Percentiles rank a stretch among this genome's conserved stretches.
phyloP scores from a whole-genome alignment of 1,284 basidiomycete genomes.

The Fomitiporia mediterranea region DNA sequence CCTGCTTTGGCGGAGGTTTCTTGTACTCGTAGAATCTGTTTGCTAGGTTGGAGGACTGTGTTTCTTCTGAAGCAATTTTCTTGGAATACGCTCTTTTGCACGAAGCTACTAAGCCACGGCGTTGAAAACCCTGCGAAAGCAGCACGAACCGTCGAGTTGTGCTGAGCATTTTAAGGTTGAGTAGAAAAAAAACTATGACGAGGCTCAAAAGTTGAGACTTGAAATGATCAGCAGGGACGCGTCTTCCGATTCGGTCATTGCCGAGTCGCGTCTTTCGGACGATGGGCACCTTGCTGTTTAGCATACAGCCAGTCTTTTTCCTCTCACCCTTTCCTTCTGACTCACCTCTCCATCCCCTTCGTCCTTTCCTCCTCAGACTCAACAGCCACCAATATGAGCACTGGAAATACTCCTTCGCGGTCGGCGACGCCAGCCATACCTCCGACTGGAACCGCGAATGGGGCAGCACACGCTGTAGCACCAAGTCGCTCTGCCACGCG shows the following conservation, averaged over 20 bases:
- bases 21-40: constrained; percentile 24
- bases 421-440: not conserved
- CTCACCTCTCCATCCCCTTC: not conserved
- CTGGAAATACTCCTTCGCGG: not conserved
- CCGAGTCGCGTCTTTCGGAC: not conserved
- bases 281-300: not conserved
- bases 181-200: not conserved
- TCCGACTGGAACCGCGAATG: not conserved
- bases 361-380: not conserved
- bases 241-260: not conserved
- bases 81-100: not conserved
- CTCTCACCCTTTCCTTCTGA: not conserved
- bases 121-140: not conserved
- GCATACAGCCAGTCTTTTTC: constrained; percentile 1
- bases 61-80: not conserved
- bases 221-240: no score
- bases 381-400: not conserved
- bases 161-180: constrained; percentile 9
- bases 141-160: constrained; percentile 17
- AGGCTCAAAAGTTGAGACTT: no score
- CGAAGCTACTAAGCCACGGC: not conserved
- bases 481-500: constrained; percentile 5
- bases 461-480: not conserved
- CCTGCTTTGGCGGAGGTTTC: constrained; percentile 23
- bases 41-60: constrained; percentile 7